Percentiles rank a stretch among this genome's conserved stretches.
Conservation (phyloP, 2,329 filamentous ascomycete species). For the Colletotrichum nymphaeae region DNA sequence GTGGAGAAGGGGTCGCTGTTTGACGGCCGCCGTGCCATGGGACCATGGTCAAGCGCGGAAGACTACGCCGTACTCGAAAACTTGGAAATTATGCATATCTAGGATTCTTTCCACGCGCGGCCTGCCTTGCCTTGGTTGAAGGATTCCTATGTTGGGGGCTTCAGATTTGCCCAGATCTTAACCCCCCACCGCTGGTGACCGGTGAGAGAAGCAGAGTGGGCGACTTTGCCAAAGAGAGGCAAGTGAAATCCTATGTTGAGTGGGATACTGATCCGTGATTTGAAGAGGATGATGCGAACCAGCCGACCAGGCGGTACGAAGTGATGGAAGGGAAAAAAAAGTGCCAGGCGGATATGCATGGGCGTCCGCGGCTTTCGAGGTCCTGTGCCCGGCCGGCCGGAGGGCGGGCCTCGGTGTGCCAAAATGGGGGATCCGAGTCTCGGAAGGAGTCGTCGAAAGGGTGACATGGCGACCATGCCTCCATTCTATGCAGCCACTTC, state of each 20-base stretch:
- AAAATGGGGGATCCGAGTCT: background rate
- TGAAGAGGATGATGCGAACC: too few relatives aligned
- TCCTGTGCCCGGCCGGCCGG: background rate
- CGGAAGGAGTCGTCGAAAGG: background rate
- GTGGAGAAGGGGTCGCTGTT: background rate
- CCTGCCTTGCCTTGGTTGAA: background rate
- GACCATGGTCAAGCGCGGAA: background rate
- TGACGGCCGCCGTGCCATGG: background rate
- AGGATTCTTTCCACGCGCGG: background rate
- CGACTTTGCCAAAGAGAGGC: background rate
- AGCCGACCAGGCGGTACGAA: background rate
- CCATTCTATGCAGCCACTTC: background rate
- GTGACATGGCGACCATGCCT: background rate
- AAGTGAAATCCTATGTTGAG: background rate
- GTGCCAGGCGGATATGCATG: slow-evolving; percentile 10
- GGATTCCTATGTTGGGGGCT: background rate
- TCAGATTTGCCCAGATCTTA: background rate
- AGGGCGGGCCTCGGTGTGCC: background rate
- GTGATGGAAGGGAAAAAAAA: background rate
- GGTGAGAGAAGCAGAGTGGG: background rate
- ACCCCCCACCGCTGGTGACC: background rate
- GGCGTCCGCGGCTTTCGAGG: background rate
- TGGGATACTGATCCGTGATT: background rate
- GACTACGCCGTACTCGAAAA: background rate
- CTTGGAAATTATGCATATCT: background rate